These are phyloP conservation scores for Monosporascus sp. DNA, from an alignment of 2,329 filamentous ascomycete species.

Conservation along the genomic window DNA sequence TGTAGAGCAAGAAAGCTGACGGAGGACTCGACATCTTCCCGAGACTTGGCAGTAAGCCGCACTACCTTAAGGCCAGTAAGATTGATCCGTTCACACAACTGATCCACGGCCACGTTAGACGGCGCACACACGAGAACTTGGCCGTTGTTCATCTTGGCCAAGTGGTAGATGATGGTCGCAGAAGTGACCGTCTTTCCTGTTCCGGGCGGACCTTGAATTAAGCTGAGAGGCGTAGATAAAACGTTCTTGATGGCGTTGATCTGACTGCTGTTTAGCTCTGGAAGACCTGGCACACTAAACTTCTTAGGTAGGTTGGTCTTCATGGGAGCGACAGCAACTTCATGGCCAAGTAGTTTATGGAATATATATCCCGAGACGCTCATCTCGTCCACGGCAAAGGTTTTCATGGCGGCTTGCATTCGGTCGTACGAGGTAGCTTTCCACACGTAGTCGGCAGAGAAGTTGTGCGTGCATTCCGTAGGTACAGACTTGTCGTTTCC, in stretches of 20 bases:
- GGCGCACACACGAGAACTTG: conserved; percentile 95
- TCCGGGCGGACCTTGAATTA: conserved; percentile 95
- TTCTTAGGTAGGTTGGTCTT: conserved; percentile 95
- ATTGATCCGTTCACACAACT: conserved; percentile 95
- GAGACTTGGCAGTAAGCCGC: conserved; percentile 95
- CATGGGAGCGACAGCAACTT: conserved; percentile 90
- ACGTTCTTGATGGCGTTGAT: conserved; percentile 96
- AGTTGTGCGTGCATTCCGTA: conserved; percentile 94
- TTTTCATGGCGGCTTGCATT: conserved; percentile 99
- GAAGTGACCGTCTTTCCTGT: conserved; percentile 99
- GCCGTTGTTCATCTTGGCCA: conserved; percentile 90
- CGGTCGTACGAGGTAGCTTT: conserved; percentile 98
- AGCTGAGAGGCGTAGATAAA: conserved; percentile 83
- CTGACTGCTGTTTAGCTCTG: conserved; percentile 92
- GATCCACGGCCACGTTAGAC: conserved; percentile 96
- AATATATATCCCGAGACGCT: conserved; percentile 99
- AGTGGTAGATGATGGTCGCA: conserved; percentile 95
- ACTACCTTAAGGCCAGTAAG: conserved; percentile 93
- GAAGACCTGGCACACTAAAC: conserved; percentile 89
- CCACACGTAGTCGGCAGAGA: conserved; percentile 98
- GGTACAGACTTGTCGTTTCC: conserved; percentile 95
- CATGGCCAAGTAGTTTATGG: conserved; percentile 90
- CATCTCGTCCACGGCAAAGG: conserved; percentile 95
- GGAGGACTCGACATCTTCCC: conserved; percentile 97
- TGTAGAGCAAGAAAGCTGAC: conserved; percentile 94